Evolutionary conservation across 2,329 filamentous ascomycete genomes (phyloP).

Genomic region (Stagonosporopsis tanaceti): DNA sequence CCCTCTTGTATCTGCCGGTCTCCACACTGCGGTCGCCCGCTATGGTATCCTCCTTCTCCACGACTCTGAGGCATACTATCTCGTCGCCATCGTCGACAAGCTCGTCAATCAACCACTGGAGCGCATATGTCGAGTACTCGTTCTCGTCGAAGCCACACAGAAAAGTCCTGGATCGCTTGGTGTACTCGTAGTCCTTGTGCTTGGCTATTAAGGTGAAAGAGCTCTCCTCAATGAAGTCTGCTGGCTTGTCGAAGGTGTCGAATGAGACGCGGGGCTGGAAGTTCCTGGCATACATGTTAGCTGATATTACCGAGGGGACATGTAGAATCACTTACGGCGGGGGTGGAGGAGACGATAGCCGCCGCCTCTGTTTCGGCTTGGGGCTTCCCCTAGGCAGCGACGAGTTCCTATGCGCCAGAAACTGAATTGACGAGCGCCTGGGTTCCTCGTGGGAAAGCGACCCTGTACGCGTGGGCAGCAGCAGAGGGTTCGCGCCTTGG

Average conservation of each 20-base stretch:
- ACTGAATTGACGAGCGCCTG: constrained; percentile 51
- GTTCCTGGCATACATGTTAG: constrained; percentile 55
- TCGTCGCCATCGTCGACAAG: constrained; percentile 93
- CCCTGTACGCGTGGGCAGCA: constrained; percentile 29
- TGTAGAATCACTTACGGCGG: constrained; percentile 48
- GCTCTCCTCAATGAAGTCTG: constrained; percentile 63
- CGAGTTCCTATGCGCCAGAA: constrained; percentile 44
- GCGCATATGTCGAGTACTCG: constrained; percentile 87
- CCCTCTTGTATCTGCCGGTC: constrained; percentile 75
- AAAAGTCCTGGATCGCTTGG: constrained; percentile 83
- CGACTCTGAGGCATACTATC: constrained; percentile 86
- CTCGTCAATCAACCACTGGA: constrained; percentile 92
- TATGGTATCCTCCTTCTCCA: constrained; percentile 81
- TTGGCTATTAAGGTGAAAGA: constrained; percentile 85
- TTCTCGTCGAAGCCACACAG: constrained; percentile 92
- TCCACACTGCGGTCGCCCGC: constrained; percentile 67
- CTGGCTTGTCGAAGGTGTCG: constrained; percentile 74
- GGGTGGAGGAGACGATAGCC: constrained; percentile 52
- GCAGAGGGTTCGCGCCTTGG: constrained; percentile 37
- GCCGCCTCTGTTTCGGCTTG: constrained; percentile 44
- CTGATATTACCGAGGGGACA: background rate
- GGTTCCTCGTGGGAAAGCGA: constrained; percentile 35
- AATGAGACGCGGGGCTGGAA: constrained; percentile 76
- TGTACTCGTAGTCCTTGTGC: constrained; percentile 84
- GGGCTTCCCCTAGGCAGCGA: constrained; percentile 44